Percentiles rank a stretch among this genome's conserved stretches.
These are phyloP conservation scores for Beauveria australis DNA, from an alignment of 2,329 filamentous ascomycete species.

Conservation along the genomic window DNA sequence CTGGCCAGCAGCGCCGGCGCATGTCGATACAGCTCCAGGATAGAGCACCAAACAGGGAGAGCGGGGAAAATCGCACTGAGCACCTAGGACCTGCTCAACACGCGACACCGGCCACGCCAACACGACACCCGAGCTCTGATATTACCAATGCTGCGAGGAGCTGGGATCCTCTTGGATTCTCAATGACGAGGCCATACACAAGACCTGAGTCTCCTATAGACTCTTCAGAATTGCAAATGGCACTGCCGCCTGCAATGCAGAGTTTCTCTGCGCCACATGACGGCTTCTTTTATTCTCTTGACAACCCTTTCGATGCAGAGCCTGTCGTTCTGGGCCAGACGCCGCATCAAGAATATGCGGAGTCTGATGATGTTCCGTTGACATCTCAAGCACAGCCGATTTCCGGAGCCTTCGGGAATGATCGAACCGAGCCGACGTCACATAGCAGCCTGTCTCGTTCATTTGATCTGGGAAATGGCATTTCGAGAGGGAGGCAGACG, in stretches of 20 bases:
- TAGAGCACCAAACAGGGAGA: not conserved
- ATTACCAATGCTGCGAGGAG: not conserved
- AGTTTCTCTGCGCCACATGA: conserved; percentile 18
- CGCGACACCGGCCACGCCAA: not conserved
- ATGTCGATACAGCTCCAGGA: conserved; percentile 65
- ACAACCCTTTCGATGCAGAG: conserved; percentile 24
- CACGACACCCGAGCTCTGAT: not conserved
- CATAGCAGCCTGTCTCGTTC: conserved; percentile 52
- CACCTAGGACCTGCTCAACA: not conserved
- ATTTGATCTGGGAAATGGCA: conserved; percentile 47
- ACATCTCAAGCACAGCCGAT: conserved; percentile 49
- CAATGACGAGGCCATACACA: conserved; percentile 21
- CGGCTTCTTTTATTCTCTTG: conserved; percentile 19
- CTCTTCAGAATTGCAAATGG: conserved; percentile 43
- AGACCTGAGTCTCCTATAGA: conserved; percentile 45
- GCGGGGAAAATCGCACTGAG: not conserved
- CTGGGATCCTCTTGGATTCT: conserved; percentile 14
- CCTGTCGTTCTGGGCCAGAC: conserved; percentile 27
- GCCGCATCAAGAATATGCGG: conserved; percentile 31
- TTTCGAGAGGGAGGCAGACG: conserved; percentile 43
- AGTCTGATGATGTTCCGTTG: conserved; percentile 52
- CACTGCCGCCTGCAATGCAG: conserved; percentile 44
- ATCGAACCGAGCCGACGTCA: conserved; percentile 31
- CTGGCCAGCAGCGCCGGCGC: conserved; percentile 19
- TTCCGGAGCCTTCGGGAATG: conserved; percentile 37